Evolutionary conservation across 2,329 filamentous ascomycete genomes (phyloP), one percentile per base, ranked within the genome.

Genomic region (Akanthomyces muscarius): DNA sequence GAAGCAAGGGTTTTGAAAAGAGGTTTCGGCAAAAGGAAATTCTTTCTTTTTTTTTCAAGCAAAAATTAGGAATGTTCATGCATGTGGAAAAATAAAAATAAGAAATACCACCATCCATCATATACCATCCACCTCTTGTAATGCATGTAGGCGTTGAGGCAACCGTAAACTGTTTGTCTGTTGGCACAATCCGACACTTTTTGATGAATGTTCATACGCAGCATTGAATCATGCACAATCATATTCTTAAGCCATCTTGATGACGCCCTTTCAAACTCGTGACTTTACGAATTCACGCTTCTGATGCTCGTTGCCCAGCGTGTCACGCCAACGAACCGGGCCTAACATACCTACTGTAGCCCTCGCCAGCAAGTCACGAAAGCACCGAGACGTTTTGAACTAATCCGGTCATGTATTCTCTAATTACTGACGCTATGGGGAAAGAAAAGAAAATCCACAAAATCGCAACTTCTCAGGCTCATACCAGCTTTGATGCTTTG

Each of bases 391-490:
- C 14, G n/a, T 33, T n/a, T 25, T 61, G 25, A 41, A 53, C 33
- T 53, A 45, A 61, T 30, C 4, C 7, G 16, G 30, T 61, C 30
- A 2, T 28, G 11, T 54, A 61, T 55, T 61, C 59, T 55, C 51
- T 61, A 61, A 48, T 41, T 47, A 61, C 50, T 52, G 33, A 25
- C 41, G 60, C 60, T 62, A 51, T 45, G 45, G 33, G n/a, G 45
- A 69, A 72, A 72, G 73, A 73, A 66, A 72, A 72, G 73, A 73
- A 72, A 69, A 70, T 68, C 70, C 28, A 41, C 59, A 54, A 44
- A 25, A n/a, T 41, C 48, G 50, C 21, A 48, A 61, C 23, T 13
- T 57, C n/a, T 42, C 45, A 5, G 52, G 8, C 50, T 58, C 18
- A 8, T 30, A 8, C 33, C 25, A 16, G n/a, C 60, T 16, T 25